Conservation (phyloP, 345 rosid genomes). For the Gossypium ekmanianum region DNA sequence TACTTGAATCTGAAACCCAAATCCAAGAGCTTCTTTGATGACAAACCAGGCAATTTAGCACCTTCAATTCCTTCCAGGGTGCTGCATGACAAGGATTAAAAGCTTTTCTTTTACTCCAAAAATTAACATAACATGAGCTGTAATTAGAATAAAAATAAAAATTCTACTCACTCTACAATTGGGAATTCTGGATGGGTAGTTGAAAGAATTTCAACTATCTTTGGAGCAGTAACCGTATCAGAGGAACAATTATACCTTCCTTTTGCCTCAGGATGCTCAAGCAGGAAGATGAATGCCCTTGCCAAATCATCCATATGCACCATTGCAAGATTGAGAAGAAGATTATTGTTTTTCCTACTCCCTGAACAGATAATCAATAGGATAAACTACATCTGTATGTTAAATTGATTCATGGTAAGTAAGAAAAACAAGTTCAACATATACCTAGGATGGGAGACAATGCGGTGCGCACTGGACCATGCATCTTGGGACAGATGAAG, state of each 20-base stretch:
- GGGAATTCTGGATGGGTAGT: conserved; percentile 32
- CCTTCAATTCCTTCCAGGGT: not conserved
- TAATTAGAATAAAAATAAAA: not conserved
- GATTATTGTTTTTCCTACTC: not conserved
- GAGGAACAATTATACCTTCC: conserved; percentile 43
- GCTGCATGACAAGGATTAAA: not conserved
- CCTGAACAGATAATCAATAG: not conserved
- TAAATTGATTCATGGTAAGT: not conserved
- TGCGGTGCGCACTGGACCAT: not conserved
- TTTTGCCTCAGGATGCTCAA: conserved; percentile 27
- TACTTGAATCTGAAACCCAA: not conserved
- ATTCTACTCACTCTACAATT: not conserved
- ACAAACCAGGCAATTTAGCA: not conserved
- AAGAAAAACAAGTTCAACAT: too few species aligned
- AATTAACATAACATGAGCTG: not conserved
- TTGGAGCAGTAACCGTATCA: not conserved
- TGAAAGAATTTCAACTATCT: conserved; percentile 27
- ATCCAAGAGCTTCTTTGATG: not conserved
- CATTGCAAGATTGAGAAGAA: not conserved
- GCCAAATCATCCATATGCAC: not conserved
- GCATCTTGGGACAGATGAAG: not conserved
- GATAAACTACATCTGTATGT: not conserved
- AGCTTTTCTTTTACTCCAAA: not conserved
- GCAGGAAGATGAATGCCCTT: not conserved
- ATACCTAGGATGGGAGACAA: not conserved